Base-by-base conservation (phyloP, 148 eudicot genomes). In the Cornus suecica region DNA sequence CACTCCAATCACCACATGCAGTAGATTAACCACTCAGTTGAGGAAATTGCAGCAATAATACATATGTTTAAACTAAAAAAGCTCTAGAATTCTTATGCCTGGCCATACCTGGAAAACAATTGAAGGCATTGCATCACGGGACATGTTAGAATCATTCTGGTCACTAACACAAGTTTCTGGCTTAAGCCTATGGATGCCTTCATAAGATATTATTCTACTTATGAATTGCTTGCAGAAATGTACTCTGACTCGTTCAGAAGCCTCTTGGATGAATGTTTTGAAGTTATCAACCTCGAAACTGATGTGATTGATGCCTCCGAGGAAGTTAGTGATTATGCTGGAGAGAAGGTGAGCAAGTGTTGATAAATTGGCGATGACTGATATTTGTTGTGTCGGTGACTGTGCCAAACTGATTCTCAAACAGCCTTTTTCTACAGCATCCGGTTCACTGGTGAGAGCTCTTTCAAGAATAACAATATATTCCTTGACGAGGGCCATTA, bases 381-480 rank as follows among this genome's bases (percentile, higher is more conserved):
- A 76, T 67, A 83, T 82, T 77, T 81, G 66, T 74, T 86, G 84
- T 28, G 69, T 70, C 64, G 69, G 73, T 42, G 84, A 73, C 37
- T 76, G 83, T 27, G 83, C 83, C 32, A 63, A 76, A 51, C 76
- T 80, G 29, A 81, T 52, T 68, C 64, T 71, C 24, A 69, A 68
- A 66, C 64, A 69, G 22, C 45, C 74, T 37, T 76, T 63, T 48
- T 69, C 80, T 26, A 28, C 20, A 67, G 24, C 68, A 66, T 70
- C 70, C 48, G 67, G 27, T 71, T 81, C 70, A 51, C 65, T 52
- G n/a, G 78, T 34, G 62, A 86, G 79, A 16, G 84, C 82, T 52
- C 76, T 52, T 74, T 86, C 86, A 71, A 83, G 84, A 54, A 86
- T 66, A 18, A 48, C 64, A 37, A 79, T 69, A 56, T 83, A 86